A percentile compares a stretch with the other conserved stretches of the same genome.
These are phyloP conservation scores for Plenodomus biglobosus DNA, from an alignment of 2,329 filamentous ascomycete species.

Conservation along the genomic window DNA sequence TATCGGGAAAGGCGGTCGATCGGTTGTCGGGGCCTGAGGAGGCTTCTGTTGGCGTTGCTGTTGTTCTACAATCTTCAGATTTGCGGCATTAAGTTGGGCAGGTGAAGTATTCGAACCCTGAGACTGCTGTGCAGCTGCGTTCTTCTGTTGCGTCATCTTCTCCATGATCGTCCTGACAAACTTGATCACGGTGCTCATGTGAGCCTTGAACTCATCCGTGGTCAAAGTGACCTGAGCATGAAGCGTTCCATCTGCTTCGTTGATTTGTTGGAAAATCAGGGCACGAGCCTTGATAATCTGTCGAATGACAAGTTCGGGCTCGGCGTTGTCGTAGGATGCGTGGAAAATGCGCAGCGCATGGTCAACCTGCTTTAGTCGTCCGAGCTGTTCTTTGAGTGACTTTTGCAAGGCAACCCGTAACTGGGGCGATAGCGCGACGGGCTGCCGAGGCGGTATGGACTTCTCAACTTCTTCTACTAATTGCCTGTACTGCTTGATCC, in stretches of 20 bases:
- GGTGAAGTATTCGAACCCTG: slow-evolving; percentile 21
- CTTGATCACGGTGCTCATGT: slow-evolving; percentile 26
- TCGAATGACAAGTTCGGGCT: slow-evolving; percentile 30
- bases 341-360: slow-evolving; percentile 36
- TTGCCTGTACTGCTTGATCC: slow-evolving; percentile 27
- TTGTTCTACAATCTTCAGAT: slow-evolving; percentile 47
- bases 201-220: slow-evolving; percentile 30
- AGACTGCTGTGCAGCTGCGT: slow-evolving; percentile 18
- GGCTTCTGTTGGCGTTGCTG: slow-evolving; percentile 53
- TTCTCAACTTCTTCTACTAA: slow-evolving; percentile 36
- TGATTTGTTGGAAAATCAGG: slow-evolving; percentile 33
- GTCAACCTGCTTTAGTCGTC: slow-evolving; percentile 33
- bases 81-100: slow-evolving; percentile 42
- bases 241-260: slow-evolving; percentile 31
- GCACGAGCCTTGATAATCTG: slow-evolving; percentile 29
- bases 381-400: slow-evolving; percentile 29
- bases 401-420: slow-evolving; percentile 30
- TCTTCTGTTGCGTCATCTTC: slow-evolving; percentile 27
- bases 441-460: slow-evolving; percentile 23
- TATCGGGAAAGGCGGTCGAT: slow-evolving; percentile 56
- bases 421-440: slow-evolving; percentile 25
- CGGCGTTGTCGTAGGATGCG: slow-evolving; percentile 25
- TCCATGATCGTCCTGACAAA: slow-evolving; percentile 35
- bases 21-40: slow-evolving; percentile 53
- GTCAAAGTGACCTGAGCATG: slow-evolving; percentile 31